A percentile compares a stretch with the other conserved stretches of the same genome.
Evolutionary conservation across 2,329 filamentous ascomycete genomes (phyloP).

Genomic region (Colletotrichum noveboracense): DNA sequence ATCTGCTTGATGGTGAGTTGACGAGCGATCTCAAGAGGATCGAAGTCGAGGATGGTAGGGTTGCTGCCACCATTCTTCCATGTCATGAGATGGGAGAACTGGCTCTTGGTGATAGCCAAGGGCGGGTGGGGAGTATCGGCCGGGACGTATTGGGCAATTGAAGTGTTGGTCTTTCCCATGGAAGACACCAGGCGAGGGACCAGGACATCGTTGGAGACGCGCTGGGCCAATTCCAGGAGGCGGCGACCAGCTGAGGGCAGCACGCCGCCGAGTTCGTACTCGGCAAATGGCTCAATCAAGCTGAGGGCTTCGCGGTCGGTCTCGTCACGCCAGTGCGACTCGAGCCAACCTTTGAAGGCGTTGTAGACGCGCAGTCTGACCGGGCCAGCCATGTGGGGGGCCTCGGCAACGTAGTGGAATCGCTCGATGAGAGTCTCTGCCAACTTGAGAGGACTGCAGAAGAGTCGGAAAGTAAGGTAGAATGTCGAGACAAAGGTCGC

Average conservation of each 20-base stretch:
- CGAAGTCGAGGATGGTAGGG: constrained; percentile 86
- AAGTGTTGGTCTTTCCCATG: constrained; percentile 85
- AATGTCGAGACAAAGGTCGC: constrained; percentile 92
- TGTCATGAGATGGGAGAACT: constrained; percentile 72
- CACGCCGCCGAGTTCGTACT: constrained; percentile 68
- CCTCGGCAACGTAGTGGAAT: constrained; percentile 89
- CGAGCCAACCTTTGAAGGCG: constrained; percentile 95
- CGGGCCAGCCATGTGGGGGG: constrained; percentile 73
- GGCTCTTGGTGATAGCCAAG: constrained; percentile 75
- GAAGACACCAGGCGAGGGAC: constrained; percentile 85
- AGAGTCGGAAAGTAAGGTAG: constrained; percentile 94
- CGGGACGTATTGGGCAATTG: constrained; percentile 72
- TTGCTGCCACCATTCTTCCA: constrained; percentile 75
- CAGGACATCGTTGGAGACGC: constrained; percentile 76
- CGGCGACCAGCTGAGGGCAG: constrained; percentile 81
- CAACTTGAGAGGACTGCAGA: constrained; percentile 81
- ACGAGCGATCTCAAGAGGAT: constrained; percentile 86
- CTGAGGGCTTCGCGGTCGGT: constrained; percentile 78
- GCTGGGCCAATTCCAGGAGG: constrained; percentile 79
- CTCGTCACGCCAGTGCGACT: constrained; percentile 90
- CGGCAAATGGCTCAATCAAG: constrained; percentile 81
- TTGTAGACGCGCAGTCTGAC: constrained; percentile 94
- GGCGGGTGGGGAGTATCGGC: constrained; percentile 75
- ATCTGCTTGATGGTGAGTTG: constrained; percentile 95
- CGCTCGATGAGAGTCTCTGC: constrained; percentile 85